Evolutionary conservation across 2,329 filamentous ascomycete species (phyloP).

Genomic region (Tolypocladium amazonense): DNA sequence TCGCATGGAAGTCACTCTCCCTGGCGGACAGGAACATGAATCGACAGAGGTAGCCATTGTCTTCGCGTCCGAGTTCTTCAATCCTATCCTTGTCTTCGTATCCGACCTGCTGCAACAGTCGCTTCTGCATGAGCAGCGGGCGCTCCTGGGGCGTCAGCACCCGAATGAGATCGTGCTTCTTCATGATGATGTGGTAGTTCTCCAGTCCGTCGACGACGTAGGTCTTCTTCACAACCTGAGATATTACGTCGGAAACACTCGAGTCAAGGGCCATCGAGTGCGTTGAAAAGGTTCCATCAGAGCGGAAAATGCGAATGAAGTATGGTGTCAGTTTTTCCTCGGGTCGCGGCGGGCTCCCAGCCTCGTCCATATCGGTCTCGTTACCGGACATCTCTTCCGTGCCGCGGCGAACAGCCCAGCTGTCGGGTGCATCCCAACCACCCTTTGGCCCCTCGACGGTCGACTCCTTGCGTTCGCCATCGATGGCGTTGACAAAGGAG

Average conservation of each 20-base stretch:
- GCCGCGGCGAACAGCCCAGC: slow-evolving; percentile 79
- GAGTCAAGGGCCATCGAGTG: slow-evolving; percentile 76
- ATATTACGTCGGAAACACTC: slow-evolving; percentile 75
- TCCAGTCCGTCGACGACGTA: slow-evolving; percentile 82
- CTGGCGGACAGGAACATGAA: slow-evolving; percentile 91
- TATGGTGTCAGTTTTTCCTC: slow-evolving; percentile 70
- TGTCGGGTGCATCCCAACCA: slow-evolving; percentile 89
- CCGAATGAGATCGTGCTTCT: slow-evolving; percentile 80
- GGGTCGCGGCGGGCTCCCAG: slow-evolving; percentile 52
- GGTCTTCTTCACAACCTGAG: slow-evolving; percentile 89
- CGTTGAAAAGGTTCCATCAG: slow-evolving; percentile 89
- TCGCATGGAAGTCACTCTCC: slow-evolving; percentile 66
- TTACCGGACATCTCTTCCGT: slow-evolving; percentile 53
- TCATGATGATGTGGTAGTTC: slow-evolving; percentile 92
- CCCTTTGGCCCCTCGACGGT: slow-evolving; percentile 32
- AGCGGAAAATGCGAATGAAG: slow-evolving; percentile 90
- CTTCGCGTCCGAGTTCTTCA: slow-evolving; percentile 89
- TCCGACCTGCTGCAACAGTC: slow-evolving; percentile 79
- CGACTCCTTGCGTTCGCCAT: slow-evolving; percentile 29
- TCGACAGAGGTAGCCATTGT: slow-evolving; percentile 92
- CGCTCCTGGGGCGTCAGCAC: slow-evolving; percentile 70
- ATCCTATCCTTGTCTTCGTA: slow-evolving; percentile 80
- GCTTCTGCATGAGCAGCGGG: slow-evolving; percentile 84
- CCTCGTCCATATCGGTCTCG: slow-evolving; percentile 55
- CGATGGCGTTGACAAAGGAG: slow-evolving; percentile 33